Evolutionary conservation across 768 basidiomycete species (phyloP).

Genomic region (Peribolospora baueri): DNA sequence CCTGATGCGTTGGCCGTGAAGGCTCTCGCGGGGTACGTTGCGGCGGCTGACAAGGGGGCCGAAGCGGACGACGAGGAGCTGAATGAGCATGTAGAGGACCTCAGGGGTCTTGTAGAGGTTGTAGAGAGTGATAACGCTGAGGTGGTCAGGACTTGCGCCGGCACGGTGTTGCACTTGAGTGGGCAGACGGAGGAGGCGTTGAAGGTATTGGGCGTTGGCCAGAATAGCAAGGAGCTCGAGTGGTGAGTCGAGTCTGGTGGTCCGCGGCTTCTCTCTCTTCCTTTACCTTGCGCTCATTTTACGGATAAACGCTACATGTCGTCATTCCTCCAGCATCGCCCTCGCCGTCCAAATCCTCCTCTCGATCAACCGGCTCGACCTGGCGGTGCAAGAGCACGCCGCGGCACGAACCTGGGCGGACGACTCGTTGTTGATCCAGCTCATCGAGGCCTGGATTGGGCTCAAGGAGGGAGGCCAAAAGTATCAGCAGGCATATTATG

Average conservation of each 20-base stretch:
- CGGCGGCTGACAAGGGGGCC: conserved; percentile 6
- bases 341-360: conserved; percentile 20
- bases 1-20: conserved; percentile 11
- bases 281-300: neutral
- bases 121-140: conserved; percentile 16
- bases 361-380: conserved; percentile 18
- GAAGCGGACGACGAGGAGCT: conserved; percentile 17
- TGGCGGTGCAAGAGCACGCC: conserved; percentile 19
- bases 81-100: conserved; percentile 18
- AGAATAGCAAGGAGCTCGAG: conserved; percentile 19
- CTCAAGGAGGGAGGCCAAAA: neutral
- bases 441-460: conserved; percentile 24
- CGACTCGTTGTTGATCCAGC: conserved; percentile 21
- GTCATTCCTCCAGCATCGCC: conserved; percentile 15
- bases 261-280: neutral
- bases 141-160: conserved; percentile 17
- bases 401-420: conserved; percentile 20
- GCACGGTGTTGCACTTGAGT: conserved; percentile 17
- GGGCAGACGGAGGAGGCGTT: conserved; percentile 21
- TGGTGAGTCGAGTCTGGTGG: conserved; percentile 15
- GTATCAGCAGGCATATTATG: neutral
- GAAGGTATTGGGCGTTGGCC: conserved; percentile 18
- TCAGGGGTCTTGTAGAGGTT: conserved; percentile 16
- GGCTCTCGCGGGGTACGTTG: conserved; percentile 16
- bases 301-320: neutral